Base-by-base conservation (phyloP, 2,329 filamentous ascomycete genomes). In the Hypoxylon sp. region DNA sequence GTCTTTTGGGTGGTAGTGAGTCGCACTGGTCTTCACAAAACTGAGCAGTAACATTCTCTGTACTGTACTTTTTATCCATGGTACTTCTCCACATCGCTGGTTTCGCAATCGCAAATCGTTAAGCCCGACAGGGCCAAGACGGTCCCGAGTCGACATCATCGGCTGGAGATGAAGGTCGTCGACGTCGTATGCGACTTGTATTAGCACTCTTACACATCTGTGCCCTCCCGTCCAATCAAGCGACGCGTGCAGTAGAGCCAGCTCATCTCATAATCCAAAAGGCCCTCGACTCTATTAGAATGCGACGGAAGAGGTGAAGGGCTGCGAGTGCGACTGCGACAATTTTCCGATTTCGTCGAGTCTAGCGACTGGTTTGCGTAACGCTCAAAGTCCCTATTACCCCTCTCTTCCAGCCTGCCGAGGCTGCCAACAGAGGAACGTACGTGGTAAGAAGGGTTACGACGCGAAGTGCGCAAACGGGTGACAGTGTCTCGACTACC, bases 391-490 rank as follows among this genome's bases (percentile, higher is more conserved):
- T n/a, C n/a, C n/a, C 15, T 18, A 15, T 17, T 35, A 35, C 31
- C 31, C 31, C 31, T 35, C 31, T n/a, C 15, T 35, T 33, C 48
- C 51, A 55, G 23, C 38, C 46, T 35, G 29, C 26, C 33, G 13
- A 33, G 29, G 48, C 17, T 41, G 45, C 40, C 27, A 33, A 38
- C 26, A 50, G 29, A 42, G 15, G 43, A 35, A 54, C 40, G 27
- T 3, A 11, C 35, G 24, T n/a, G n/a, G n/a, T 33, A 49, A 53
- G 21, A 45, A 26, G 50, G 43, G 57, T 60, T 60, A 60, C 60
- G 60, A 60, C 52, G 49, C 60, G n/a, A 51, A 55, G 31, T 60
- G 56, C 53, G 53, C 40, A 59, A 56, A 56, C 43, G 48, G 55
- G 35, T n/a, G n/a, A n/a, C n/a, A n/a, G n/a, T n/a, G n/a, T n/a